phyloP scores from a whole-genome alignment of 352 stramenopile species.

The Aphanomyces invadans region DNA sequence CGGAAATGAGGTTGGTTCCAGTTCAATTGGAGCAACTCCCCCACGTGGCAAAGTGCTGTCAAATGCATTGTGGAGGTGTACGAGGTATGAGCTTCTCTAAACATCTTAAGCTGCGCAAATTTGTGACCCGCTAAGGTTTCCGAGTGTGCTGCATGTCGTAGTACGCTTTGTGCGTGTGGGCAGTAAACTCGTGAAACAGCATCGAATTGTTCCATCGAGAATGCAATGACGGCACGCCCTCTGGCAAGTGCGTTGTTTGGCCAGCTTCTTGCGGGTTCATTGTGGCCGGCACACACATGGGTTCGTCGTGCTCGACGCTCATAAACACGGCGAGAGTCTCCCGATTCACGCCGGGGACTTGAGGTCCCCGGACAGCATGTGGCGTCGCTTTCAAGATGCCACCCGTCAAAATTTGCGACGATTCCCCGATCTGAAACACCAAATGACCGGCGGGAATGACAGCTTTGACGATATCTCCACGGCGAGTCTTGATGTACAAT shows the following conservation, averaged over 20 bases:
- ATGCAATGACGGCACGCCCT: conserved; percentile 73
- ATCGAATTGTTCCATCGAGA: conserved; percentile 81
- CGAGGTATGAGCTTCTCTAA: too few species aligned
- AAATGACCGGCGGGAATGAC: conserved; percentile 81
- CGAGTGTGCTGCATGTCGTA: conserved; percentile 40
- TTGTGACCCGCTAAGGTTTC: too few species aligned
- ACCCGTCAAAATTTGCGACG: conserved; percentile 92
- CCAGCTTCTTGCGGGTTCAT: conserved; percentile 39
- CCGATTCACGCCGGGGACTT: conserved; percentile 69
- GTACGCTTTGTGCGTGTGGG: conserved; percentile 88
- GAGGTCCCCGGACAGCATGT: conserved; percentile 81
- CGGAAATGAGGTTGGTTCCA: too few species aligned
- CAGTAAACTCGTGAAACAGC: conserved; percentile 89
- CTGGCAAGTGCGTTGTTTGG: conserved; percentile 65
- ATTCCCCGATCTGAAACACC: conserved; percentile 94
- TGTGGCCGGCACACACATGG: conserved; percentile 58
- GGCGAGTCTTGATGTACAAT: conserved; percentile 91
- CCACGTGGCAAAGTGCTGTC: too few species aligned
- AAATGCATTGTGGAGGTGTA: too few species aligned
- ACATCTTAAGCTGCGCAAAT: too few species aligned
- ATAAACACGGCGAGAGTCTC: conserved; percentile 97
- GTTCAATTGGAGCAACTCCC: too few species aligned
- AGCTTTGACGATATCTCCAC: conserved; percentile 83
- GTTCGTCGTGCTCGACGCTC: conserved; percentile 85
- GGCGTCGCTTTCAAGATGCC: conserved; percentile 88